phyloP scores from a whole-genome alignment of 768 basidiomycete species.

The Russula olivacea region DNA sequence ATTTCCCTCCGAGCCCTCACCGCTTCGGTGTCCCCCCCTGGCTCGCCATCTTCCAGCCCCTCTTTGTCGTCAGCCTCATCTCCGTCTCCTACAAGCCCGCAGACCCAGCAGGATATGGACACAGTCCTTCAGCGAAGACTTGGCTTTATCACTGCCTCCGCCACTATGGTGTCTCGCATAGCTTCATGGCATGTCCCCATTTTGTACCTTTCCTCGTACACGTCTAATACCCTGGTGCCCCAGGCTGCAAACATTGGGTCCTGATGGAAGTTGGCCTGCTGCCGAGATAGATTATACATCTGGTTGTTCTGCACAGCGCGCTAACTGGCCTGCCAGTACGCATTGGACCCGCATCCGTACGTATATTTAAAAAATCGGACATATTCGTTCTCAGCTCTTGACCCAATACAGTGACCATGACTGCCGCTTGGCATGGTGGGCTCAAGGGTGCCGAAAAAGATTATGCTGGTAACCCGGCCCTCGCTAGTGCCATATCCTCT shows the following conservation, averaged over 20 bases:
- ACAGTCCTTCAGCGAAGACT: slow-evolving; percentile 19
- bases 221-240: not conserved
- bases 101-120: slow-evolving; percentile 18
- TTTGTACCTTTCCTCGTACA: not conserved
- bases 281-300: slow-evolving; percentile 31
- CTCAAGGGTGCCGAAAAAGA: slow-evolving; percentile 12
- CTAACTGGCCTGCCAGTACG: slow-evolving; percentile 34
- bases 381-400: not conserved
- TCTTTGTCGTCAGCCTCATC: not conserved
- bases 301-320: slow-evolving; percentile 33
- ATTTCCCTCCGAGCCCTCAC: not conserved
- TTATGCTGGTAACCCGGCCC: slow-evolving; percentile 7
- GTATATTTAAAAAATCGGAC: slow-evolving; percentile 1
- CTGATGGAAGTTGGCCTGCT: slow-evolving; percentile 25
- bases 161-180: slow-evolving; percentile 3
- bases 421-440: slow-evolving; percentile 28
- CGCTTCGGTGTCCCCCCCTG: not conserved
- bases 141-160: slow-evolving; percentile 13
- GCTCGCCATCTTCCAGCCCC: not conserved
- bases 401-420: slow-evolving; percentile 23
- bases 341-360: slow-evolving; percentile 30
- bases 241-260: slow-evolving; percentile 25
- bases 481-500: slow-evolving; percentile 23
- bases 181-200: slow-evolving; percentile 12
- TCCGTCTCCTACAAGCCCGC: not conserved